Evolutionary conservation across 2,329 filamentous ascomycete genomes (phyloP), one percentile per base, ranked within the genome.

Genomic region (Leptosphaerulina australis): DNA sequence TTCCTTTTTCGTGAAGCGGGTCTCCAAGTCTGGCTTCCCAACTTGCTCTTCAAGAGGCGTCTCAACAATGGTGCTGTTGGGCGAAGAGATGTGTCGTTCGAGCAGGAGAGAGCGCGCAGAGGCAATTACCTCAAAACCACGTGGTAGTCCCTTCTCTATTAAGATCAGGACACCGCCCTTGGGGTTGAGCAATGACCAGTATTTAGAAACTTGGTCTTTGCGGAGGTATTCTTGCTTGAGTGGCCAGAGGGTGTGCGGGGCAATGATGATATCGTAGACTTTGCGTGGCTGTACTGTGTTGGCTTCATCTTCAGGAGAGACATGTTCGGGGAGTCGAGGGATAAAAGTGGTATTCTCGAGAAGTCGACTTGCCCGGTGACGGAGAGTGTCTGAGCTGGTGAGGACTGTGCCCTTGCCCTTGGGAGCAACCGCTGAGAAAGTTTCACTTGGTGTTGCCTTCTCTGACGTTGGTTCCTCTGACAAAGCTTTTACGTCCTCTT

Each of bases 321-420:
- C 74, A 57, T 93, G 91, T 65, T 97, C 91, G 0, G 94, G 94
- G n/a, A 97, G 77, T 3, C 92, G 86, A 6, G 93, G 92, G 6
- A 99, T 80, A 67, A 99, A 97, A 0, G 89, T 95, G 0, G 94
- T 97, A 69, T 97, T 88, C 28, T 95, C 82, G 10, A 99, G 77
- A 56, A 97, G 83, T 14, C 78, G 79, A 58, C 91, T 90, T 18
- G 91, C 80, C 24, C 91, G 87, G 47, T 88, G 80, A 14, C 91
- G 85, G 21, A 99, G 78, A 2, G 84, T 77, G 55, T 91, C 84
- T 0, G 90, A 88, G 0, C 86, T 91, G 2, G 89, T 85, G 3
- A 97, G 76, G 1, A 96, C 91, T 0, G 90, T 92, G 44, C 88
- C 88, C 69, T 88, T 91, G 1, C 90, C 89, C 3, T 82, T 78